These are phyloP conservation scores for Casuarina cunninghamiana DNA, from an alignment of 306 rosid species.

Conservation along the genomic window DNA sequence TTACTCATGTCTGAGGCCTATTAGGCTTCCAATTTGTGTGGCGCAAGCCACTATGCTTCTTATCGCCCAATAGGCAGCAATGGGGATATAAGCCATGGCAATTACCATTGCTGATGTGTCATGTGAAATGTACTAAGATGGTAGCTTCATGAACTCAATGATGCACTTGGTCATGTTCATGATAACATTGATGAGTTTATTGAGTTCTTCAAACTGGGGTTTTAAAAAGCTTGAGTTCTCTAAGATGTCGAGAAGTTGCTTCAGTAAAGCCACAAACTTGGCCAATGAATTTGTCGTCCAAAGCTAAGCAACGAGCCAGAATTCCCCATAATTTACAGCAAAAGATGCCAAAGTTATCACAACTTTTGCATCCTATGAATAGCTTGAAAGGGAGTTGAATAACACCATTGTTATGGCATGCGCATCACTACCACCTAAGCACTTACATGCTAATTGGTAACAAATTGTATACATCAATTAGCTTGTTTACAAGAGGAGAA, in stretches of 20 bases:
- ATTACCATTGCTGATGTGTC: conserved; percentile 63
- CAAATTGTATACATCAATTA: neutral
- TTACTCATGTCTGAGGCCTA: conserved; percentile 72
- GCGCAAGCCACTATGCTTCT: conserved; percentile 72
- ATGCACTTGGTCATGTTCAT: conserved; percentile 54
- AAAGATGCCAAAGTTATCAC: conserved; percentile 78
- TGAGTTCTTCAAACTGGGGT: conserved; percentile 68
- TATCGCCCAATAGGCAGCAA: conserved; percentile 79
- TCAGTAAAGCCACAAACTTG: conserved; percentile 72
- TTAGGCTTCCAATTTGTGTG: conserved; percentile 52
- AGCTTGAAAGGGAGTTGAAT: conserved; percentile 57
- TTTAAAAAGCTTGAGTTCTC: conserved; percentile 52
- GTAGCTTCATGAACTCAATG: conserved; percentile 56
- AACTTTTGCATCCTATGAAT: conserved; percentile 88
- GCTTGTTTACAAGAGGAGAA: neutral
- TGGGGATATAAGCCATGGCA: conserved; percentile 66
- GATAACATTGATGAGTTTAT: conserved; percentile 51
- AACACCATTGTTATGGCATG: conserved; percentile 63
- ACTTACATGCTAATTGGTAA: conserved; percentile 66
- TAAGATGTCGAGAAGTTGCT: conserved; percentile 57
- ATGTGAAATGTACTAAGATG: conserved; percentile 65
- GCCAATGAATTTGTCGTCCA: conserved; percentile 61
- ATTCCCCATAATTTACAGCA: conserved; percentile 68
- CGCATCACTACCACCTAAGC: conserved; percentile 69
- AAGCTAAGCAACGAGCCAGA: conserved; percentile 75